Conservation (phyloP, 176 grass and related monocot genomes). For the Eleusine coracana region DNA sequence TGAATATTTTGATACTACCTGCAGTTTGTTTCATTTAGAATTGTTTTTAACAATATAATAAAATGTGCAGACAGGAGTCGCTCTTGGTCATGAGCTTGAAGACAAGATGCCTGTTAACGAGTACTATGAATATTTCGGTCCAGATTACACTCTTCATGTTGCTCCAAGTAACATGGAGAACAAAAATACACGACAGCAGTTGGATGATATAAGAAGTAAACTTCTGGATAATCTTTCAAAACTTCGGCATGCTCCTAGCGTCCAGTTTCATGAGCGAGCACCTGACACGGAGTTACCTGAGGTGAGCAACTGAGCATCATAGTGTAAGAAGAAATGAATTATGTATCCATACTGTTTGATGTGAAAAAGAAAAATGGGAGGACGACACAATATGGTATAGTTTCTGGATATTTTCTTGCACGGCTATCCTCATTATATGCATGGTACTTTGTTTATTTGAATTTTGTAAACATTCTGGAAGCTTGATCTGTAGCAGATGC, state of each 20-base stretch:
- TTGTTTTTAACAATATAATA: conserved; percentile 6
- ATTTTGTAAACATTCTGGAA: background rate
- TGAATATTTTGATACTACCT: conserved; percentile 12
- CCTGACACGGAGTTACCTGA: conserved; percentile 86
- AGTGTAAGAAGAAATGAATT: background rate
- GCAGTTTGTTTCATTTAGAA: conserved; percentile 12
- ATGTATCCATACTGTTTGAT: background rate
- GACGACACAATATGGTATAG: background rate
- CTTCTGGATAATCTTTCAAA: conserved; percentile 94
- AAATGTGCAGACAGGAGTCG: conserved; percentile 70
- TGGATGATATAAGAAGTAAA: conserved; percentile 77
- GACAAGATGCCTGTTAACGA: conserved; percentile 91
- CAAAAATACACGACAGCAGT: conserved; percentile 66
- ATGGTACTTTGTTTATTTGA: background rate
- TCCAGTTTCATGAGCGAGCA: conserved; percentile 86
- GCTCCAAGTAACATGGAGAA: conserved; percentile 98
- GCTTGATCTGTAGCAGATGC: background rate
- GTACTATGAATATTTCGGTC: conserved; percentile 92
- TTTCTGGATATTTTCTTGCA: background rate
- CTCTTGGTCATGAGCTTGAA: conserved; percentile 71
- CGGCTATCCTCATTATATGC: background rate
- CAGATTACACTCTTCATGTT: conserved; percentile 93
- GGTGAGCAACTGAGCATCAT: conserved; percentile 48
- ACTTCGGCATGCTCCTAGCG: conserved; percentile 84
- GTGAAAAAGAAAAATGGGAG: background rate